phyloP scores from a whole-genome alignment of 768 basidiomycete species.

The Boletus tylopilopsis region DNA sequence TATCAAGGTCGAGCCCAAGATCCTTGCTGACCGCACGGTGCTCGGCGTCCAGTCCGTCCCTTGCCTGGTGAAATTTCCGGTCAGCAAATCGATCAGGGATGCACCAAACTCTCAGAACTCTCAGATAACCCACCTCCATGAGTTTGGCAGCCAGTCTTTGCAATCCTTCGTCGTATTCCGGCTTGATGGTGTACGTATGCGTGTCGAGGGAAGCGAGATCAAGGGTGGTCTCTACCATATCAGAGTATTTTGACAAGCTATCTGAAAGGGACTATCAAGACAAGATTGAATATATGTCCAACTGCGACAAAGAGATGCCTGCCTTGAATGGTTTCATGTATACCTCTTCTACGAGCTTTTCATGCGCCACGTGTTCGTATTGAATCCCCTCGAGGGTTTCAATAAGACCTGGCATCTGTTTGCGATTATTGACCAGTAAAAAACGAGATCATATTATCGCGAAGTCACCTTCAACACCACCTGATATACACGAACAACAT shows the following conservation, averaged over 20 bases:
- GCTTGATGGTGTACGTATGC: slow-evolving; percentile 89
- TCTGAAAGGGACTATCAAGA: slow-evolving; percentile 52
- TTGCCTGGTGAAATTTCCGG: slow-evolving; percentile 36
- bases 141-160: slow-evolving; percentile 66
- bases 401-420: slow-evolving; percentile 72
- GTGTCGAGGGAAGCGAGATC: slow-evolving; percentile 82
- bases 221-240: slow-evolving; percentile 96
- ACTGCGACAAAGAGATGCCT: slow-evolving; percentile 7
- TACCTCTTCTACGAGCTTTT: slow-evolving; percentile 57
- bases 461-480: slow-evolving; percentile 71
- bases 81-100: not conserved
- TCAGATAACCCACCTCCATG: slow-evolving; percentile 38
- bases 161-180: slow-evolving; percentile 81
- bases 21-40: slow-evolving; percentile 67
- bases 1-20: slow-evolving; percentile 80
- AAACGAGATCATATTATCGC: not conserved
- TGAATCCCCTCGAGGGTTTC: slow-evolving; percentile 53
- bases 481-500: slow-evolving; percentile 95
- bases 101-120: not conserved
- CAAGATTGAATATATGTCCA: not conserved
- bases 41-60: slow-evolving; percentile 81
- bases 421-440: not conserved
- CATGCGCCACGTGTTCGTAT: slow-evolving; percentile 43
- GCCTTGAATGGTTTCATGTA: slow-evolving; percentile 67
- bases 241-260: slow-evolving; percentile 72